Base-by-base conservation (phyloP, 306 rosid species). In the Sphenostylis stenocarpa region DNA sequence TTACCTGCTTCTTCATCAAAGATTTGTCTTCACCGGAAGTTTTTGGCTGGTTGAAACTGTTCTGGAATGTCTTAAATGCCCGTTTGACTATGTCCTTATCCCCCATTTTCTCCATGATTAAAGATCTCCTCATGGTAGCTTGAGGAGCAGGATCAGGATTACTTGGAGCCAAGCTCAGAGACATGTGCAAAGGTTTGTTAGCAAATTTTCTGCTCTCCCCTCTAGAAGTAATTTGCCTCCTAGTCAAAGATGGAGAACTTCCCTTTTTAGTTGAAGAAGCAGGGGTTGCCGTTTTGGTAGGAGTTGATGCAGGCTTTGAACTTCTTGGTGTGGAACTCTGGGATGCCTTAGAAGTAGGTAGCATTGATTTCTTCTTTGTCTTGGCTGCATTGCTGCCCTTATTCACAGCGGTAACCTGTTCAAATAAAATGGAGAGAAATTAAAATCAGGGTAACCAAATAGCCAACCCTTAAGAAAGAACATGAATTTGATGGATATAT, bases 81-180 rank as follows among this genome's bases (percentile, higher is more conserved):
- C 98, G 88, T 81, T 85, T 92, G 65, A 95, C 96, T 57, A 92
- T 92, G 78, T 92, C 98, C 86, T 92, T 92, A 74, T 95, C 97
- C 66, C 93, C 97, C 98, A 92, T 95, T 60, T 75, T 86, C 89
- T 95, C 97, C 97, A 95, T 92, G 34, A 95, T 85, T 56, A 80
- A 78, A 68, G 97, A 88, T 75, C 85, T 92, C 80, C 96, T 83
- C 86, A 84, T 38, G 13, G 87, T 68, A 20, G 77, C 67, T 24
- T 36, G 84, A 60, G 96, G 81, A 71, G 86, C 75, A 63, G 90
- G 85, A 72, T 73, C 81, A 21, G 81, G 81, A 72, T 83, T 85
- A 68, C 83, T 73, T 58, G 94, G 84, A 68, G 82, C 89, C 86
- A 90, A 77, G 84, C 83, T 78, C 41, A 87, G 79, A 41, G 98